phyloP scores from a whole-genome alignment of 306 rosid genomes.

The Rubus idaeus region DNA sequence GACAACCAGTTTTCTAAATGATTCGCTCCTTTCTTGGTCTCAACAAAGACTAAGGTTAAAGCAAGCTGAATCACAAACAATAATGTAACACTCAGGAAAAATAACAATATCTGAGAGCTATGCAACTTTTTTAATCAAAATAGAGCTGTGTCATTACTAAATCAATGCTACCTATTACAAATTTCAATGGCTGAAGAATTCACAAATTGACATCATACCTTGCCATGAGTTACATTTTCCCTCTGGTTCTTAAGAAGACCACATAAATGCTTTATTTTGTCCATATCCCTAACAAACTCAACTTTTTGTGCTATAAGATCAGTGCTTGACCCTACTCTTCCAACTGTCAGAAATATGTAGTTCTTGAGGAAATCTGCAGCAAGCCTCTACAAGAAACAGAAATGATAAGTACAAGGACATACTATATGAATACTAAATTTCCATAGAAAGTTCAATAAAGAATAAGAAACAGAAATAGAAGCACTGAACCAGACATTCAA shows the following conservation, averaged over 20 bases:
- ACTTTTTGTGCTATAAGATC: constrained; percentile 35
- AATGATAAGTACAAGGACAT: background rate
- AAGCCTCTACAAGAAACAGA: constrained; percentile 22
- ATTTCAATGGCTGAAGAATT: background rate
- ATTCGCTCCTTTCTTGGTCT: constrained; percentile 42
- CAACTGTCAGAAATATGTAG: constrained; percentile 41
- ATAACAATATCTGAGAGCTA: background rate
- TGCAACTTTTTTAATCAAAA: background rate
- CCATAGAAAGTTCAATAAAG: background rate
- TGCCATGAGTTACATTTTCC: constrained; percentile 22
- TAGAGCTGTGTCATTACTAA: background rate
- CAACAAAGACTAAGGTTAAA: constrained; percentile 42
- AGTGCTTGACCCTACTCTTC: constrained; percentile 48
- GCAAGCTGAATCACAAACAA: constrained; percentile 21
- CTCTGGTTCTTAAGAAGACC: constrained; percentile 24
- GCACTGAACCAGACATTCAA: too few species aligned
- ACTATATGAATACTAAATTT: background rate
- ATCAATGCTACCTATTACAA: background rate
- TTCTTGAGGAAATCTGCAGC: constrained; percentile 42
- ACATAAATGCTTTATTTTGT: constrained; percentile 28
- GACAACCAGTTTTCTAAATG: constrained; percentile 31
- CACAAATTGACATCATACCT: constrained; percentile 4
- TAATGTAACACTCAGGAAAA: background rate
- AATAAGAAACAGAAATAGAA: background rate
- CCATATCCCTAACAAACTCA: constrained; percentile 23